Evolutionary conservation across 768 basidiomycete genomes (phyloP).

Genomic region (Chalciporus piperatus): DNA sequence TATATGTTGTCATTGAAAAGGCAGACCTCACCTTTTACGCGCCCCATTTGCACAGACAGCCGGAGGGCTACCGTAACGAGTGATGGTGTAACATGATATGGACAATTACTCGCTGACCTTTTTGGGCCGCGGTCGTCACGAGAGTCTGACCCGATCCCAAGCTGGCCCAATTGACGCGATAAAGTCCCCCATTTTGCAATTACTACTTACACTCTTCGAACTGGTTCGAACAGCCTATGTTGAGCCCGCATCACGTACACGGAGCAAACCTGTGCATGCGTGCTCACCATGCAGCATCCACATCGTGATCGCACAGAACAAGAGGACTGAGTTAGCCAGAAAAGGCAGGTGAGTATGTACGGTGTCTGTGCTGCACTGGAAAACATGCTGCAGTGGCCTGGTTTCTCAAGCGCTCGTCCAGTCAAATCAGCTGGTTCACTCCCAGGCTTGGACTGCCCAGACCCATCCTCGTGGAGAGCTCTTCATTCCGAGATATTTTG

Average conservation of each 20-base stretch:
- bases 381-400: conserved; percentile 25
- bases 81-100: conserved; percentile 16
- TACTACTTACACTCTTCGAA: neutral
- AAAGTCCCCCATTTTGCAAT: conserved; percentile 7
- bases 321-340: conserved; percentile 12
- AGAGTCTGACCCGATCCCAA: conserved; percentile 1
- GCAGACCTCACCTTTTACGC: conserved; percentile 25
- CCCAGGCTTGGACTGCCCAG: conserved; percentile 1
- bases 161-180: conserved; percentile 9
- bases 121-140: conserved; percentile 8
- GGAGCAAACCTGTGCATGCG: conserved; percentile 11
- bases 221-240: neutral
- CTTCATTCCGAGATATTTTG: conserved; percentile 14
- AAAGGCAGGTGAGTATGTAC: conserved; percentile 28
- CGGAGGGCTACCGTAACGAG: neutral
- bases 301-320: conserved; percentile 6
- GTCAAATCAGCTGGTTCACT: conserved; percentile 10
- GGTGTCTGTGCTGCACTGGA: conserved; percentile 15
- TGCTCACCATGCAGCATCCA: conserved; percentile 22
- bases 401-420: conserved; percentile 4
- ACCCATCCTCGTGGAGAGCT: conserved; percentile 20
- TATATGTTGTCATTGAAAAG: conserved; percentile 18
- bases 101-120: conserved; percentile 15
- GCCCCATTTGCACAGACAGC: conserved; percentile 16
- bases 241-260: neutral